Percentiles rank a stretch among this genome's conserved stretches.
Conservation (phyloP, 176 grass and related monocot genomes). For the Typha latifolia region DNA sequence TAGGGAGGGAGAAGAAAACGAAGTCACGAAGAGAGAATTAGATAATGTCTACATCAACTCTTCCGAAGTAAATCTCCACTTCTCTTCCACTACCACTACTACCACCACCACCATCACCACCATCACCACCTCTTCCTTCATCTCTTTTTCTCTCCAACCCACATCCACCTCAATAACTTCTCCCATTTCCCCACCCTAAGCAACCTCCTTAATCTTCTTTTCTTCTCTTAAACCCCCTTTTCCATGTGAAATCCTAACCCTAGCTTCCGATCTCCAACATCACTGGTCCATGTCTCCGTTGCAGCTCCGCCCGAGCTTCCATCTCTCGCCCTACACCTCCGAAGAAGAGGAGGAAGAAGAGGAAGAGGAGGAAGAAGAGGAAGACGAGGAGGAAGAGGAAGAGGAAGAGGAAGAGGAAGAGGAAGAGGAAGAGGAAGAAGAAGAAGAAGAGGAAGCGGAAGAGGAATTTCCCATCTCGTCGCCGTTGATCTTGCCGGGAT, state of each 20-base stretch:
- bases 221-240: neutral
- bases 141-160: constrained; percentile 2
- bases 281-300: constrained; percentile 51
- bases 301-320: constrained; percentile 55
- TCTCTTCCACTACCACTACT: neutral
- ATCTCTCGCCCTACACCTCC: constrained; percentile 28
- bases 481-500: constrained; percentile 34
- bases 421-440: constrained; percentile 20
- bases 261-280: neutral
- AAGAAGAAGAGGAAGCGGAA: constrained; percentile 32
- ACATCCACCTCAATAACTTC: neutral
- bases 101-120: constrained; percentile 2
- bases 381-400: constrained; percentile 29
- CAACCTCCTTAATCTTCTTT: no score
- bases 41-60: neutral
- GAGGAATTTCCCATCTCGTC: constrained; percentile 56
- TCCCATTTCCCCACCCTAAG: neutral
- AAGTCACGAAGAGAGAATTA: neutral
- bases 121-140: constrained; percentile 16
- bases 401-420: constrained; percentile 42
- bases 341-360: constrained; percentile 16
- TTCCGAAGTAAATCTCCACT: neutral
- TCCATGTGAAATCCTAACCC: constrained; percentile 6
- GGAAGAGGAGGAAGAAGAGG: constrained; percentile 35
- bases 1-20: neutral